phyloP scores from a whole-genome alignment of 2,329 filamentous ascomycete species.

The Xylariaceae sp. region DNA sequence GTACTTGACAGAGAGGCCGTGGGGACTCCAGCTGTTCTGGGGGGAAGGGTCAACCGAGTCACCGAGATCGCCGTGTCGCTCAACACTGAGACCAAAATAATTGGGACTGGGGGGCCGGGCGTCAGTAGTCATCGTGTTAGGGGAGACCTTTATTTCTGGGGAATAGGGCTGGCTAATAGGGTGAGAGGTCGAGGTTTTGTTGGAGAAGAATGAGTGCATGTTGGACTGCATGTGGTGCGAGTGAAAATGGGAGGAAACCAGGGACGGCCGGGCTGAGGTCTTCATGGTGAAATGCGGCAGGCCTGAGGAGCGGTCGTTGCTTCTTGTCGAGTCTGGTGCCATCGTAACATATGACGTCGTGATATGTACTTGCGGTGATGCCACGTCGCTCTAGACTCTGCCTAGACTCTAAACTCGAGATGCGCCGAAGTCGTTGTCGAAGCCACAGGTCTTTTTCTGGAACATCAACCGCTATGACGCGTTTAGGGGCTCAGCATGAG shows the following conservation, averaged over 20 bases:
- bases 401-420: neutral
- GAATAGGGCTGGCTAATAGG: slow-evolving; percentile 52
- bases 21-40: slow-evolving; percentile 69
- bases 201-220: slow-evolving; percentile 37
- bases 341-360: slow-evolving; percentile 29
- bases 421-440: slow-evolving; percentile 4
- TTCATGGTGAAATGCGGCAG: slow-evolving; percentile 34
- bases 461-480: slow-evolving; percentile 4
- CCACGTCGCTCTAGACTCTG: neutral
- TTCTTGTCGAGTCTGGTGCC: slow-evolving; percentile 28
- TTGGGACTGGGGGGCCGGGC: slow-evolving; percentile 64
- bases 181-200: slow-evolving; percentile 46
- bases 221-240: slow-evolving; percentile 37
- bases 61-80: slow-evolving; percentile 54
- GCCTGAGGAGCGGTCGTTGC: slow-evolving; percentile 25
- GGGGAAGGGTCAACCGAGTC: slow-evolving; percentile 56
- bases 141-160: slow-evolving; percentile 41
- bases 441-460: slow-evolving; percentile 3
- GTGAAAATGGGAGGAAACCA: slow-evolving; percentile 29
- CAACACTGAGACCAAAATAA: slow-evolving; percentile 75
- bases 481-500: slow-evolving; percentile 14
- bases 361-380: slow-evolving; percentile 11
- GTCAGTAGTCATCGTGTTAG: slow-evolving; percentile 28
- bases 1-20: slow-evolving; percentile 64
- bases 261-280: slow-evolving; percentile 29